These are phyloP conservation scores for Heritiera littoralis DNA, from an alignment of 345 rosid genomes.

Conservation along the genomic window DNA sequence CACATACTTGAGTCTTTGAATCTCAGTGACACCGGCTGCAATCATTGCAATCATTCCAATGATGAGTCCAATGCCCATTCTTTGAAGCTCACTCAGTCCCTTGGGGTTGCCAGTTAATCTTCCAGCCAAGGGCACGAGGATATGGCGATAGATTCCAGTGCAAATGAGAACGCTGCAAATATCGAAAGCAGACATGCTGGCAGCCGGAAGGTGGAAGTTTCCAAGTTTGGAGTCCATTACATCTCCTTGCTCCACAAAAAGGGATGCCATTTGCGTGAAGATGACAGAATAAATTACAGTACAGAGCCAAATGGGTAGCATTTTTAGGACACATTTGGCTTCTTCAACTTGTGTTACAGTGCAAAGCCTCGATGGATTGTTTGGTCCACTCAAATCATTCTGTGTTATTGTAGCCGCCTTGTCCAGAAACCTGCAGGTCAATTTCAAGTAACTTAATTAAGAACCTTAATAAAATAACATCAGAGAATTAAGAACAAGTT, in stretches of 20 bases:
- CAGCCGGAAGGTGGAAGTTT: conserved; percentile 73
- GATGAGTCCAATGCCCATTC: conserved; percentile 84
- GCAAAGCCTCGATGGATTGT: conserved; percentile 70
- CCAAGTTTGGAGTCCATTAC: conserved; percentile 62
- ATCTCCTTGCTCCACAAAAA: conserved; percentile 71
- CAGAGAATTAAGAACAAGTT: neutral
- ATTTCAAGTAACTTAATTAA: neutral
- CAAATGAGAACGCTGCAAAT: conserved; percentile 69
- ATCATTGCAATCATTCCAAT: conserved; percentile 82
- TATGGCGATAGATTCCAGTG: conserved; percentile 68
- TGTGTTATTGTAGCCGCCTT: conserved; percentile 81
- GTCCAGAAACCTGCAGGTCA: conserved; percentile 59
- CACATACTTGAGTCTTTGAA: conserved; percentile 49
- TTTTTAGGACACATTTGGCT: conserved; percentile 67
- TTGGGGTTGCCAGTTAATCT: conserved; percentile 43
- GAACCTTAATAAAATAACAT: neutral
- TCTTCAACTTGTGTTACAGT: conserved; percentile 88
- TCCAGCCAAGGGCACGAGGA: conserved; percentile 64
- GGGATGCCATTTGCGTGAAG: conserved; percentile 76
- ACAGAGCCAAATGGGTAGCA: conserved; percentile 72
- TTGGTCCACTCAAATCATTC: conserved; percentile 36
- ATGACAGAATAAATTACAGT: conserved; percentile 72
- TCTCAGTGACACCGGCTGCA: conserved; percentile 75
- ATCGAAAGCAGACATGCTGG: conserved; percentile 91
- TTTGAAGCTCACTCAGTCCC: conserved; percentile 74